Conservation (phyloP, 2,329 filamentous ascomycete species). For the Dactylonectria estremocensis region DNA sequence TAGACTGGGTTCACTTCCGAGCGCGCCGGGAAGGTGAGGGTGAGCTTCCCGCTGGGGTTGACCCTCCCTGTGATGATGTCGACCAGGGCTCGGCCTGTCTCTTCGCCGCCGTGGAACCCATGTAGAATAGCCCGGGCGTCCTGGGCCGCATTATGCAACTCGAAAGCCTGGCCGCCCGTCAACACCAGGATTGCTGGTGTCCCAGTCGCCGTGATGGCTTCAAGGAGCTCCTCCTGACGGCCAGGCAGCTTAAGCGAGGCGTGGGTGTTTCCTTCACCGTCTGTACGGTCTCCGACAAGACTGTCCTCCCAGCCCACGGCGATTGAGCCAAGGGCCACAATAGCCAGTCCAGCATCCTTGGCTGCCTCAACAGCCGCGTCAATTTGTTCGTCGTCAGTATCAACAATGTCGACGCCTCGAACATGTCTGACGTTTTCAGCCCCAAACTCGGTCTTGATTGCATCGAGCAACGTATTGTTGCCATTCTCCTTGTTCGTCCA, state of each 20-base stretch:
- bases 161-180: not conserved
- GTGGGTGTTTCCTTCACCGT: conserved; percentile 1
- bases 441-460: not conserved
- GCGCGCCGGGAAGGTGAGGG: not conserved
- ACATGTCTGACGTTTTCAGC: not conserved
- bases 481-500: conserved; percentile 1
- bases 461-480: not conserved
- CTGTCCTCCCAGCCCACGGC: conserved; percentile 1
- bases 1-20: not conserved
- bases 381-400: not conserved
- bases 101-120: not conserved
- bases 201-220: not conserved
- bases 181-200: not conserved
- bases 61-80: not conserved
- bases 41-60: not conserved
- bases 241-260: not conserved
- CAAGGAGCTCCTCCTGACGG: not conserved
- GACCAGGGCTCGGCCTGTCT: not conserved
- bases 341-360: not conserved
- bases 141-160: not conserved
- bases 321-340: not conserved
- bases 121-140: not conserved
- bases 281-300: not conserved
- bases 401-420: not conserved
- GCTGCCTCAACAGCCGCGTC: not conserved